A percentile compares a stretch with the other conserved stretches of the same genome.
These are phyloP conservation scores for Aurinia saxatilis DNA, from an alignment of 345 rosid genomes.

Conservation along the genomic window DNA sequence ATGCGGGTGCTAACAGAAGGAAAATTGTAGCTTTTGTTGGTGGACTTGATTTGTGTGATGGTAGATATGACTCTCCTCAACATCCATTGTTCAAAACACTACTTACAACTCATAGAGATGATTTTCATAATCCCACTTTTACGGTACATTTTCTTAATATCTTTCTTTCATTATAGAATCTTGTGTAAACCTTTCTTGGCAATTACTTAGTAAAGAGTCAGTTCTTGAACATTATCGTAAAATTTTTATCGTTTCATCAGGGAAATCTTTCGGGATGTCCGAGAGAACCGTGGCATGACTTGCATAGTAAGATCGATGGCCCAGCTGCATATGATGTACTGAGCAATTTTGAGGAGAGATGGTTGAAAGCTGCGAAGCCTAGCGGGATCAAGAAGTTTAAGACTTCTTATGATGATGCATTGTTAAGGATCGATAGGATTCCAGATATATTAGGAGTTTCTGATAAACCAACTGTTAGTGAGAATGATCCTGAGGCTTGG, in stretches of 20 bases:
- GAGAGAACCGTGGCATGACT: constrained; percentile 94
- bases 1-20: constrained; percentile 52
- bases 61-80: constrained; percentile 59
- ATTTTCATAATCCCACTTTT: constrained; percentile 49
- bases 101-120: constrained; percentile 48
- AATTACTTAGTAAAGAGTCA: not conserved
- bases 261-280: constrained; percentile 66
- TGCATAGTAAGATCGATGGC: constrained; percentile 76
- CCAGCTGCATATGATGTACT: constrained; percentile 87
- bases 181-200: not conserved
- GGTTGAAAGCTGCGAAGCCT: constrained; percentile 73
- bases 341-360: constrained; percentile 77
- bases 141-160: constrained; percentile 35
- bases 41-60: constrained; percentile 68
- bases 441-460: constrained; percentile 54
- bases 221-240: not conserved
- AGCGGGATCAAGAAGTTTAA: constrained; percentile 58
- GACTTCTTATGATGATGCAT: constrained; percentile 54
- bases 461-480: constrained; percentile 38
- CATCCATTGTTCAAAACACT: constrained; percentile 54
- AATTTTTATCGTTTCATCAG: constrained; percentile 28
- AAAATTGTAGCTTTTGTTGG: constrained; percentile 64
- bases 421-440: constrained; percentile 73
- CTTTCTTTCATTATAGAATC: not conserved
- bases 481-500: constrained; percentile 64